Conservation (phyloP, 345 rosid species). For the Reutealis trisperma region DNA sequence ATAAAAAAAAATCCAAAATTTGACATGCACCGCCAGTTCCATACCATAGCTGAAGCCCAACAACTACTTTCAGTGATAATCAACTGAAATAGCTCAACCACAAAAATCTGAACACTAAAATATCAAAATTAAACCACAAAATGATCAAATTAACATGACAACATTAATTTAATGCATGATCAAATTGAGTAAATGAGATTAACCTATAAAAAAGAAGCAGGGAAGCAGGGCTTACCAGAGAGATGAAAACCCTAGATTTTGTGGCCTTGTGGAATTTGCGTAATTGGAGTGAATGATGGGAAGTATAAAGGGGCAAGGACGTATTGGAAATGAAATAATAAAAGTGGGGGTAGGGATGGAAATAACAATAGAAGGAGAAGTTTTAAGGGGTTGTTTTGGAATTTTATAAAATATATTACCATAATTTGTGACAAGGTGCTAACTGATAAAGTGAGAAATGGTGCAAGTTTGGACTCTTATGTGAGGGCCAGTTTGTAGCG, state of each 20-base stretch:
- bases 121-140: not conserved
- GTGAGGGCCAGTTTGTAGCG: too few relatives aligned
- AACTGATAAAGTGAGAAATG: too few relatives aligned
- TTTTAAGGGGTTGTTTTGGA: constrained; percentile 16
- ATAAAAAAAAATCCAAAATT: too few relatives aligned
- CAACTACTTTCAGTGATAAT: too few relatives aligned
- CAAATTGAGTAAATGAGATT: not conserved
- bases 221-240: constrained; percentile 24
- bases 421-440: too few relatives aligned
- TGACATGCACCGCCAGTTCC: too few relatives aligned
- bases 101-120: too few relatives aligned
- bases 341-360: constrained; percentile 12
- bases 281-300: constrained; percentile 19
- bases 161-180: too few relatives aligned
- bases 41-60: too few relatives aligned
- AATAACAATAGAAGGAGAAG: not conserved
- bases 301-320: constrained; percentile 19
- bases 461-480: too few relatives aligned
- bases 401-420: not conserved
- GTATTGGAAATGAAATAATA: constrained; percentile 13
- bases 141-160: not conserved
- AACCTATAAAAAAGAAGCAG: not conserved
- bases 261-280: constrained; percentile 38
- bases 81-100: too few relatives aligned
- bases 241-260: constrained; percentile 41